Percentiles rank a stretch among this genome's conserved stretches.
phyloP scores from a whole-genome alignment of 345 rosid genomes.

The Diplotaxis tenuifolia region DNA sequence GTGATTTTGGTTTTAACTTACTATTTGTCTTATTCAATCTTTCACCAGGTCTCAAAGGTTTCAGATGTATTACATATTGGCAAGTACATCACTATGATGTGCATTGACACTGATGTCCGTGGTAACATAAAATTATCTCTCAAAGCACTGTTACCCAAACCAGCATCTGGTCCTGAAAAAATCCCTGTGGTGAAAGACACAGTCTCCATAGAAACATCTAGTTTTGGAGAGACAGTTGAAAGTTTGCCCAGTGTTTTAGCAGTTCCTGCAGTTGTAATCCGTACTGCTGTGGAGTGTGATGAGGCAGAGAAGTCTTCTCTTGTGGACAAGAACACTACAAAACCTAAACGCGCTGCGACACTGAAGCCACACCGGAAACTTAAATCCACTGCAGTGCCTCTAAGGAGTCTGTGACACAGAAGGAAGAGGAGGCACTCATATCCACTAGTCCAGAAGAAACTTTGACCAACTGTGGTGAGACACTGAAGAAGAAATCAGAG shows the following conservation, averaged over 20 bases:
- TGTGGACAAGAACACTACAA: slow-evolving; percentile 37
- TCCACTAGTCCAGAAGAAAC: slow-evolving; percentile 6
- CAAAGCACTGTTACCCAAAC: slow-evolving; percentile 52
- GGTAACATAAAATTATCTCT: slow-evolving; percentile 91
- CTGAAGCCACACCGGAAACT: slow-evolving; percentile 21
- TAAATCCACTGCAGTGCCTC: slow-evolving; percentile 28
- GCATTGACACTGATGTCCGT: slow-evolving; percentile 91
- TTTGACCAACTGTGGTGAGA: slow-evolving; percentile 1
- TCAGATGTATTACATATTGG: slow-evolving; percentile 78
- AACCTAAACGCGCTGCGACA: slow-evolving; percentile 4
- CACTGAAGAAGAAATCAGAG: slow-evolving; percentile 25
- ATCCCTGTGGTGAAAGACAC: slow-evolving; percentile 34
- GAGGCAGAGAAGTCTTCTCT: slow-evolving; percentile 58
- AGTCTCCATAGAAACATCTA: slow-evolving; percentile 39
- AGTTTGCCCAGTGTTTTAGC: slow-evolving; percentile 42
- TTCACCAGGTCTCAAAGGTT: slow-evolving; percentile 66
- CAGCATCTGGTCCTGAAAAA: slow-evolving; percentile 28
- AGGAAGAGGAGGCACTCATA: slow-evolving; percentile 11
- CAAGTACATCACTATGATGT: slow-evolving; percentile 72
- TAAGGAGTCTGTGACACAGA: slow-evolving; percentile 27
- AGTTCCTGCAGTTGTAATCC: slow-evolving; percentile 61
- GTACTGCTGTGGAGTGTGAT: slow-evolving; percentile 86
- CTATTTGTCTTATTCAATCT: slow-evolving; percentile 16
- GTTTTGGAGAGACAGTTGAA: slow-evolving; percentile 45
- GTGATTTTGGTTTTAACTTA: neutral